A percentile compares a stretch with the other conserved stretches of the same genome.
These are phyloP conservation scores for Spathaspora passalidarum DNA, from an alignment of 805 yeast genomes.

Conservation along the genomic window DNA sequence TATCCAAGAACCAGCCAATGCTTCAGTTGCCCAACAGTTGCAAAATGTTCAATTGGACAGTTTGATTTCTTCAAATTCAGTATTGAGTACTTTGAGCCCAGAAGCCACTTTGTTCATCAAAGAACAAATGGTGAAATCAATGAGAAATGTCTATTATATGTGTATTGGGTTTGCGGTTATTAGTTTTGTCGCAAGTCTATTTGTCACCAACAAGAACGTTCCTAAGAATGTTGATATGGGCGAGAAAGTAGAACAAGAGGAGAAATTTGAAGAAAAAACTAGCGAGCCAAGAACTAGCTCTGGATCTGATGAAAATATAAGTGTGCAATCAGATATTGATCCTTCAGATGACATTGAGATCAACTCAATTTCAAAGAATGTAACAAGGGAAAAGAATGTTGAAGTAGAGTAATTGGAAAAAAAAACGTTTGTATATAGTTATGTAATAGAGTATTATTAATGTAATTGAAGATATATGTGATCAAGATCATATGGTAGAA, in stretches of 20 bases:
- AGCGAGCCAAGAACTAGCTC: not conserved
- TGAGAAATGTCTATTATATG: slow-evolving; percentile 40
- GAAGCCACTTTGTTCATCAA: slow-evolving; percentile 23
- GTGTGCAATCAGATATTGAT: not conserved
- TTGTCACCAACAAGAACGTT: slow-evolving; percentile 36
- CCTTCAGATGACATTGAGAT: not conserved
- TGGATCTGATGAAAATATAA: not conserved
- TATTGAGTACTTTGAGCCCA: slow-evolving; percentile 14
- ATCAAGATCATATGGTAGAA: no score
- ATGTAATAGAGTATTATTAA: no score
- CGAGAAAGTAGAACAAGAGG: not conserved
- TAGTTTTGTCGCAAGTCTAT: slow-evolving; percentile 25
- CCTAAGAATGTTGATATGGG: slow-evolving; percentile 8
- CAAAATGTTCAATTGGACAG: not conserved
- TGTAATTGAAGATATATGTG: no score
- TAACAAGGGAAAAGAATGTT: slow-evolving; percentile 1
- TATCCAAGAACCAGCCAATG: slow-evolving; percentile 6
- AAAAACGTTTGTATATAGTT: no score
- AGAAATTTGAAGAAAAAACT: slow-evolving; percentile 2
- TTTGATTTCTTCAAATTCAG: slow-evolving; percentile 7
- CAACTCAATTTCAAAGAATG: not conserved
- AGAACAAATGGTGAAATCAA: slow-evolving; percentile 28
- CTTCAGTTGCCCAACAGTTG: slow-evolving; percentile 7
- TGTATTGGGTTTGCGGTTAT: slow-evolving; percentile 35
- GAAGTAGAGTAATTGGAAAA: not conserved